A percentile compares a stretch with the other conserved stretches of the same genome.
Evolutionary conservation across 352 stramenopile species (phyloP).

Genomic region (Discostella stelligera): DNA sequence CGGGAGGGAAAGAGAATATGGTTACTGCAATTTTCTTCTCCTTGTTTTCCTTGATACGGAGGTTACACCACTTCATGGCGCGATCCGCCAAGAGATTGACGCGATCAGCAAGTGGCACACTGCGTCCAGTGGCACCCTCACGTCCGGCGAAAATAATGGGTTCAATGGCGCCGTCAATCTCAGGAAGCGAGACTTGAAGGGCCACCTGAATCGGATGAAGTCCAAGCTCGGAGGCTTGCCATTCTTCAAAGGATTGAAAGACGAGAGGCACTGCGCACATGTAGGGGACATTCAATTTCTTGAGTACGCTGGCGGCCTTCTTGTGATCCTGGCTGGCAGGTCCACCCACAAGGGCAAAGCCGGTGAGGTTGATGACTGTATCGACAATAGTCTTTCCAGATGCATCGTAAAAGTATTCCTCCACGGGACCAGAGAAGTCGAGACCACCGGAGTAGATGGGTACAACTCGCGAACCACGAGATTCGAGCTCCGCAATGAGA

Average conservation of each 20-base stretch:
- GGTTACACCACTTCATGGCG: conserved; percentile 83
- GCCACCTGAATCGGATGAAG: conserved; percentile 87
- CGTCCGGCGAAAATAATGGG: conserved; percentile 87
- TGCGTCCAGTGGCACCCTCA: conserved; percentile 85
- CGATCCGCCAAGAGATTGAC: conserved; percentile 85
- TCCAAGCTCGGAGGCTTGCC: conserved; percentile 85
- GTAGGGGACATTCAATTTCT: conserved; percentile 85
- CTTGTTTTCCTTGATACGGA: conserved; percentile 82
- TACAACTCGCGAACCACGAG: conserved; percentile 83
- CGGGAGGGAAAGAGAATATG: conserved; percentile 88
- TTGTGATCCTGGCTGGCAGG: conserved; percentile 86
- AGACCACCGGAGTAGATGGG: conserved; percentile 86
- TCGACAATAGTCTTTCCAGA: conserved; percentile 82
- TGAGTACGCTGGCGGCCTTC: conserved; percentile 84
- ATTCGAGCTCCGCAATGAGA: conserved; percentile 86
- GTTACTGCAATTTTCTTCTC: conserved; percentile 89
- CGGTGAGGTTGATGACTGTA: conserved; percentile 87
- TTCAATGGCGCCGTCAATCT: conserved; percentile 88
- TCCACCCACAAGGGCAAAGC: conserved; percentile 86
- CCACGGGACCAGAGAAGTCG: conserved; percentile 86
- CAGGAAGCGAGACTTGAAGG: conserved; percentile 86
- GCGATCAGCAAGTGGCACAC: conserved; percentile 85
- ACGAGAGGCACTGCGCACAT: conserved; percentile 87
- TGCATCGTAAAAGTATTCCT: conserved; percentile 85
- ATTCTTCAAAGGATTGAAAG: conserved; percentile 89